Base-by-base conservation (phyloP, 768 basidiomycete genomes). In the Collybia sordida region DNA sequence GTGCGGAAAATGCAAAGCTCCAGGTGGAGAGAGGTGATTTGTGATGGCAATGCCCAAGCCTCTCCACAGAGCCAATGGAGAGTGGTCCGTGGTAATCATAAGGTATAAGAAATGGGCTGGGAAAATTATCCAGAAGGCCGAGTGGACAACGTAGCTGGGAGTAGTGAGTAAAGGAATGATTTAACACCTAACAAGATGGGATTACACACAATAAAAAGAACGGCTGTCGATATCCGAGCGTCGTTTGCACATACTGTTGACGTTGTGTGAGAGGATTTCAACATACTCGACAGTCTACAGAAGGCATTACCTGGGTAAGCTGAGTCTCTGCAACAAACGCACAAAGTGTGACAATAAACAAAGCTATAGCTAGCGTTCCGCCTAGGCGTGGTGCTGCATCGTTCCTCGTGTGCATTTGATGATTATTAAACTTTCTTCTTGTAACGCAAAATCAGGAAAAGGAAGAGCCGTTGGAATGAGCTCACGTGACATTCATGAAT, bases 111-210 rank as follows among this genome's bases (percentile, higher is more conserved):
- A 66, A 70, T 98, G 96, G 11, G 91, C 59, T 0, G 94, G 94
- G 55, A 95, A 88, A 56, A 90, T 82, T 54, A 95, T 59, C 15
- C 74, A 61, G 66, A 98, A 89, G 1, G 80, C 75, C 2, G 90
- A 88, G 65, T 98, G 96, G 3, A 94, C 93, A 47, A 93, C 64
- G 67, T 89, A 97, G 67, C 93, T 94, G 60, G 14, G 27, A 19
- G 31, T 35, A 41, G 12, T 25, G 19, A 19, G 34, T 12, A 38
- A 42, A 34, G 23, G 36, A 25, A 34, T 34, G 9, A 31, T 18
- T 24, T 11, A 49, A 37, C 24, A n/a, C 47, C 8, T 6, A 28
- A 6, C 31, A 27, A 14, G 37, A 60, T 46, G 38, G 53, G 51
- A 34, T 5, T 2, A 64, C 88, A 53, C 59, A 91, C 91, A 94